These are phyloP conservation scores for Saccharomyces hybrid DNA, from an alignment of 1,139 yeast genomes.

Conservation along the genomic window DNA sequence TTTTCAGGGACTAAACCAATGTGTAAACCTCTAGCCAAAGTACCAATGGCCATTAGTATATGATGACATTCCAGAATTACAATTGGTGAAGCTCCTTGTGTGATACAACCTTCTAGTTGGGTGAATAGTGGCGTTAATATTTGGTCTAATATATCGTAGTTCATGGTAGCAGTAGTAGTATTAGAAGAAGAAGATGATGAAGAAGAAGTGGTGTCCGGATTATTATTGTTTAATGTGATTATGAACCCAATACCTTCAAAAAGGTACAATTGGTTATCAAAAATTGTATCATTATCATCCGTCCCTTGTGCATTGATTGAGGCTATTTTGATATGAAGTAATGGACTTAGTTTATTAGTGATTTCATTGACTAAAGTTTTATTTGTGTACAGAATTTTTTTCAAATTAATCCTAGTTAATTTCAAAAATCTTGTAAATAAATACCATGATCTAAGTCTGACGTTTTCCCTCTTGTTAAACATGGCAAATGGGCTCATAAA, in stretches of 20 bases:
- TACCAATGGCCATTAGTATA: conserved; percentile 79
- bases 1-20: conserved; percentile 32
- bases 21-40: conserved; percentile 73
- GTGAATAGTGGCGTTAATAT: conserved; percentile 73
- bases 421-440: conserved; percentile 76
- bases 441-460: conserved; percentile 84
- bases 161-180: conserved; percentile 32
- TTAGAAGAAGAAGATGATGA: too few species aligned
- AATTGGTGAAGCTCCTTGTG: conserved; percentile 38
- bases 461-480: conserved; percentile 63
- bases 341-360: conserved; percentile 42
- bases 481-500: conserved; percentile 78
- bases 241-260: conserved; percentile 75
- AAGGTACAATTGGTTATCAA: conserved; percentile 71
- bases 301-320: conserved; percentile 48
- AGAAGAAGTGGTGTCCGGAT: neutral
- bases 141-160: conserved; percentile 47
- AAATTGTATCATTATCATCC: conserved; percentile 52
- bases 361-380: conserved; percentile 30
- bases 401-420: conserved; percentile 58
- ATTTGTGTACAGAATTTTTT: conserved; percentile 13
- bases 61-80: conserved; percentile 74
- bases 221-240: conserved; percentile 25
- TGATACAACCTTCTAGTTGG: conserved; percentile 59
- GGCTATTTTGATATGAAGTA: conserved; percentile 52